Conservation (phyloP, 140 eudicot species). For the Cichorium intybus region DNA sequence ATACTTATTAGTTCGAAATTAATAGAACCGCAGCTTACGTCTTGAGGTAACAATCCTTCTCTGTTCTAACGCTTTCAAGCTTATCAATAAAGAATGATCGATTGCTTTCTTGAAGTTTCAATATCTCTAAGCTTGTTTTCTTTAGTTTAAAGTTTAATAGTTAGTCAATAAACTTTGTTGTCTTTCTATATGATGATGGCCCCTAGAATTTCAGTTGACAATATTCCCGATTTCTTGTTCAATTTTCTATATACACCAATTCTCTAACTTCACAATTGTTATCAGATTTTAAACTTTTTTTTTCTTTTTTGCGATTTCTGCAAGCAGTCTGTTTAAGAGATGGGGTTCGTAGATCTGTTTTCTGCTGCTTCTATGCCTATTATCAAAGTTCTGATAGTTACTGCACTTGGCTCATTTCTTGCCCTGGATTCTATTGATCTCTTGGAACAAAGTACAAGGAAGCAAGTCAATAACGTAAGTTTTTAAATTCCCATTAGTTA, state of each 20-base stretch:
- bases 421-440: conserved; percentile 41
- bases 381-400: conserved; percentile 39
- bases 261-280: not conserved
- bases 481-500: not conserved
- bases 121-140: not conserved
- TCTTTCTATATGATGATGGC: not conserved
- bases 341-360: conserved; percentile 47
- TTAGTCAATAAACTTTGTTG: not conserved
- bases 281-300: not conserved
- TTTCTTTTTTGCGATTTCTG: not conserved
- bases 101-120: no score
- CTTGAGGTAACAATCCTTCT: not conserved
- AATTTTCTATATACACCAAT: not conserved
- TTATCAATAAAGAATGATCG: no score
- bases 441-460: conserved; percentile 34
- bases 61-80: not conserved
- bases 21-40: not conserved
- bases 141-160: no score
- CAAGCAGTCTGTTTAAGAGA: conserved; percentile 1
- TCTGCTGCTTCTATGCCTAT: conserved; percentile 56
- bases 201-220: not conserved
- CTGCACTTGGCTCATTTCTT: conserved; percentile 41
- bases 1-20: not conserved
- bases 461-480: conserved; percentile 46
- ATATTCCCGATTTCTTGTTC: not conserved